Conservation (phyloP, 805 yeast genomes). For the Zygosaccharomyces kombuchaensis region DNA sequence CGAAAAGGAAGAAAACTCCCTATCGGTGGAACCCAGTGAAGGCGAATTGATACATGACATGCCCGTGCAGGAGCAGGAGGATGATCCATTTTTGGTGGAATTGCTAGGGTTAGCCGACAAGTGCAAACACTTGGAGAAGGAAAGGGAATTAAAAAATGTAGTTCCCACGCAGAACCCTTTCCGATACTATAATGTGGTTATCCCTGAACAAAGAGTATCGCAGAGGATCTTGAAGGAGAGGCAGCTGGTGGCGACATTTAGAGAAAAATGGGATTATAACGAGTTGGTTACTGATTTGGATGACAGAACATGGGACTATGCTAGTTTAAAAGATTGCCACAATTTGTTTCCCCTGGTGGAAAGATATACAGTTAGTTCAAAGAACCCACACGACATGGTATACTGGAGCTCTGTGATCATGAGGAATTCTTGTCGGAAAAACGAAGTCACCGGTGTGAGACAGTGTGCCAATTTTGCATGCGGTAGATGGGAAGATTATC, state of each 20-base stretch:
- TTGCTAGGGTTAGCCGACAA: constrained; percentile 11
- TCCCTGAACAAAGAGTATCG: constrained; percentile 2
- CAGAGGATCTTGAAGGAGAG: constrained; percentile 14
- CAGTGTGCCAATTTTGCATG: constrained; percentile 93
- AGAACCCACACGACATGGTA: constrained; percentile 71
- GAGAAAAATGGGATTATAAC: constrained; percentile 43
- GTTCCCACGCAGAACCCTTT: constrained; percentile 5
- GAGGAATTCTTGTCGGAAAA: constrained; percentile 91
- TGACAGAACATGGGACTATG: constrained; percentile 30
- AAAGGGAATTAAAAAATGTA: neutral
- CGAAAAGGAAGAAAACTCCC: neutral
- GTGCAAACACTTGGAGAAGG: constrained; percentile 4
- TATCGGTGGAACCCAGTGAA: neutral
- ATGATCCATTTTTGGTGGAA: constrained; percentile 20
- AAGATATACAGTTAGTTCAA: constrained; percentile 66
- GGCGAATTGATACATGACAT: constrained; percentile 2
- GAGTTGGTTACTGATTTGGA: constrained; percentile 34
- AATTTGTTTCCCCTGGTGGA: constrained; percentile 91
- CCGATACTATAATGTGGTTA: constrained; percentile 5
- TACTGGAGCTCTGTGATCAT: constrained; percentile 98
- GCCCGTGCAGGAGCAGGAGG: constrained; percentile 8
- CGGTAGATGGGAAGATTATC: constrained; percentile 89
- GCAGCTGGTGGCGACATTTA: constrained; percentile 21
- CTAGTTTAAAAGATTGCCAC: constrained; percentile 43
- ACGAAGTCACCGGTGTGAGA: constrained; percentile 80